Evolutionary conservation across 352 stramenopile genomes (phyloP), one percentile per base, ranked within the genome.

Genomic region (Globisporangium emineosum): DNA sequence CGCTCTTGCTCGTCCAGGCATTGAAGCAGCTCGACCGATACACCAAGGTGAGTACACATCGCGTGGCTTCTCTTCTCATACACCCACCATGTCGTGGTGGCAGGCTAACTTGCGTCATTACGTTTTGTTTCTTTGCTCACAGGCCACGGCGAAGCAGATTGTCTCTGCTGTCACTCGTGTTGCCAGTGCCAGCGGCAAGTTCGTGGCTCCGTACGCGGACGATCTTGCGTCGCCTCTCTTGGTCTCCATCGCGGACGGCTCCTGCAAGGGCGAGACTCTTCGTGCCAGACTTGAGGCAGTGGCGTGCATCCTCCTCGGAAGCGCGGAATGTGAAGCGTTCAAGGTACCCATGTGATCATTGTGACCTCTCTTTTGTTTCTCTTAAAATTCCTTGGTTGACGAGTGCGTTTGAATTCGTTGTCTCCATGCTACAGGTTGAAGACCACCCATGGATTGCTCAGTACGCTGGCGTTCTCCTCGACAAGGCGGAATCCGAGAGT

Each of bases 11-110:
- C 25, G 69, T 72, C 23, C 69, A 78, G 32, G 82, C 84, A 5
- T 67, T 87, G 15, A 73, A 71, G 35, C 84, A 91, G 66, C 64
- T 93, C 6, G 72, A 85, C 52, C 77, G 82, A 17, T 93, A 93
- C 72, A 86, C 84, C 47, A 90, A 93, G 75, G 83, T 89, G 33
- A 3, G 33, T 40, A 15, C 9, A 40, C 33, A 40, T 17, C 13
- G 33, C 33, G 10, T 2, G 33, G 8, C 9, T 40, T 17, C 33
- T 40, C 1, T 3, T 40, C 4, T 40, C 33, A 15, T 15, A 12
- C 10, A 17, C 4, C 5, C 33, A 40, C 9, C 15, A 4, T 45
- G 19, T 21, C 21, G 5, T 45, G n/a, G n/a, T 45, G 15, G 17
- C 5, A 45, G 40, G 21, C 40, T 47, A 47, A 47, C 56, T 10